phyloP scores from a whole-genome alignment of 2,329 filamentous ascomycete genomes.

The Alternaria postmessia region DNA sequence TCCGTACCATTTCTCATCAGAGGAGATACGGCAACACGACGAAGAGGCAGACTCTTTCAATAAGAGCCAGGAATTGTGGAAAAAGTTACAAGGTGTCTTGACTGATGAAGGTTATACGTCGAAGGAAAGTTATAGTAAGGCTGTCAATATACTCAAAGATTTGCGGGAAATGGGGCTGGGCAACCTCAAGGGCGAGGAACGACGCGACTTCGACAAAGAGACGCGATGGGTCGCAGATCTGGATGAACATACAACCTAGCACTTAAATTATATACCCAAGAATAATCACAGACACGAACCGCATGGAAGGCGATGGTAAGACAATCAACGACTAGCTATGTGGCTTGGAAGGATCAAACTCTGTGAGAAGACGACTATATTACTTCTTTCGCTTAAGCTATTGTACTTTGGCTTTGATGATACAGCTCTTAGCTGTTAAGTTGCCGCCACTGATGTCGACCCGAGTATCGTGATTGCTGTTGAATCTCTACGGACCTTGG shows the following conservation, averaged over 20 bases:
- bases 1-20: slow-evolving; percentile 36
- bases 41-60: slow-evolving; percentile 34
- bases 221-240: slow-evolving; percentile 25
- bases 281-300: too few species aligned
- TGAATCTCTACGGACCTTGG: too few species aligned
- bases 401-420: too few species aligned
- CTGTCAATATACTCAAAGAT: slow-evolving; percentile 25
- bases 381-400: too few species aligned
- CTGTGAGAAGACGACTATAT: too few species aligned
- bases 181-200: slow-evolving; percentile 19
- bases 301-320: too few species aligned
- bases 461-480: too few species aligned
- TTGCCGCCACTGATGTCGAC: too few species aligned
- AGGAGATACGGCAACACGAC: slow-evolving; percentile 31
- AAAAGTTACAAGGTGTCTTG: slow-evolving; percentile 27
- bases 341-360: too few species aligned
- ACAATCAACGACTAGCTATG: too few species aligned
- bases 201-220: slow-evolving; percentile 23
- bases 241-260: neutral
- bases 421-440: too few species aligned
- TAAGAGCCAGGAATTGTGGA: slow-evolving; percentile 37
- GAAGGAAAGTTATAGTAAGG: slow-evolving; percentile 28
- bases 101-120: slow-evolving; percentile 36
- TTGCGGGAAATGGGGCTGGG: slow-evolving; percentile 23
- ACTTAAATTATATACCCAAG: slow-evolving; percentile 18